Evolutionary conservation across 1,284 basidiomycete genomes (phyloP), one percentile per base, ranked within the genome.

Genomic region (Inonotus hispidus): DNA sequence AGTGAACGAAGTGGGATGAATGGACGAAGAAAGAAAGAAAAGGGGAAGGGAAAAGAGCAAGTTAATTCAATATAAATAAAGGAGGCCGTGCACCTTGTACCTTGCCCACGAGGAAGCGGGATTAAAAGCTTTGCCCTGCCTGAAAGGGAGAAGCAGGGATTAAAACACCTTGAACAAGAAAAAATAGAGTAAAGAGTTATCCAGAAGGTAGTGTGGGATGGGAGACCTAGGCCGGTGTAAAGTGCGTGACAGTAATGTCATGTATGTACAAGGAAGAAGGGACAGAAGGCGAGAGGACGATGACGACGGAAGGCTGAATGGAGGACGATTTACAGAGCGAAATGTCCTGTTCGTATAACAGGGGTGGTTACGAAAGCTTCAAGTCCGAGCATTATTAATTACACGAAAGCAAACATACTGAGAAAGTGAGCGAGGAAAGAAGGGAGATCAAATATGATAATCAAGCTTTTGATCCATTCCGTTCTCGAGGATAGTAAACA

Each of bases 401-500:
- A 19, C 27, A 56, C 14, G 41, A 27, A 32, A 56, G 54, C 37
- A 19, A 25, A 21, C n/a, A 43, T 43, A 43, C 23, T 11, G 49
- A 21, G 27, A 25, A 37, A 25, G 50, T 11, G 37, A 47, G 19
- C 2, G 21, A 3, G 41, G 10, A 39, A 41, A 21, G n/a, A 37
- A 38, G 21, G 13, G 11, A 41, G 46, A 13, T 6, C 16, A 32
- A 32, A 32, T 4, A 32, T 32, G 25, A 1, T 19, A 7, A 10
- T 59, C 25, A 59, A 14, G 58, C 35, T 37, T 59, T 59, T 16
- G 58, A 50, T 19, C 57, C 57, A 32, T 37, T 32, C 38, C 59
- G 55, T 3, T 61, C 54, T 21, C 59, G 53, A 19, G 47, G 49
- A 35, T 62, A 62, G 32, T 59, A 62, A n/a, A 63, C 62, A 3